Evolutionary conservation across 2,329 filamentous ascomycete genomes (phyloP).

Genomic region (Triangularia verruculosa): DNA sequence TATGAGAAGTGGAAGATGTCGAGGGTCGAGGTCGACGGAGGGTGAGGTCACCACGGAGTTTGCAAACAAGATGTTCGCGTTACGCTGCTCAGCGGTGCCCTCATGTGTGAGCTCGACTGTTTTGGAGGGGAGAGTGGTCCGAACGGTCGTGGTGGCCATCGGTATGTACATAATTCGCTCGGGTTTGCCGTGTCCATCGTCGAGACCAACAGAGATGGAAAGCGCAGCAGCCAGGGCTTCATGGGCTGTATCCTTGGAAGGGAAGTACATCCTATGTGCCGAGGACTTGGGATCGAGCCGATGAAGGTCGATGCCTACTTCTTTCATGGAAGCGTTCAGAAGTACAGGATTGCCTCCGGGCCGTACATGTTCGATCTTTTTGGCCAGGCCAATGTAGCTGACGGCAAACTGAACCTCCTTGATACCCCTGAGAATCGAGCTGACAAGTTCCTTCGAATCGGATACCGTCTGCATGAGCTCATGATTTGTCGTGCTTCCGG

Average conservation of each 20-base stretch:
- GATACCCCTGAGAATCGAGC: constrained; percentile 85
- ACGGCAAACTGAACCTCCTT: constrained; percentile 96
- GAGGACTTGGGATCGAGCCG: constrained; percentile 88
- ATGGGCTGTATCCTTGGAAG: constrained; percentile 86
- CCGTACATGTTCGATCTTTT: constrained; percentile 67
- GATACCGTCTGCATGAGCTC: constrained; percentile 78
- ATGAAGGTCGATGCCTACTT: constrained; percentile 89
- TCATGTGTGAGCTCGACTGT: constrained; percentile 77
- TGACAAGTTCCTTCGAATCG: constrained; percentile 88
- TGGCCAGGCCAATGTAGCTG: constrained; percentile 84
- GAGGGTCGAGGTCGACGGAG: constrained; percentile 87
- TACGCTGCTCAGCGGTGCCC: constrained; percentile 74
- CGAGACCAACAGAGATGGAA: constrained; percentile 86
- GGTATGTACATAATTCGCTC: constrained; percentile 90
- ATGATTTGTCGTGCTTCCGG: constrained; percentile 62
- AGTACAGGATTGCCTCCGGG: constrained; percentile 68
- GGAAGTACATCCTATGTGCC: constrained; percentile 98
- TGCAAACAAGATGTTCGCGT: constrained; percentile 93
- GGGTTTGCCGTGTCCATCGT: constrained; percentile 81
- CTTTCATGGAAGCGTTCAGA: constrained; percentile 90
- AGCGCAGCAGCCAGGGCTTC: constrained; percentile 90
- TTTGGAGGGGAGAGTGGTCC: constrained; percentile 92
- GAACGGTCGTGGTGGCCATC: constrained; percentile 93
- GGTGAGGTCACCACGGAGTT: constrained; percentile 96
- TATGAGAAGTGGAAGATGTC: constrained; percentile 81